phyloP scores from a whole-genome alignment of 2,329 filamentous ascomycete species.

The Claviceps purpurea region DNA sequence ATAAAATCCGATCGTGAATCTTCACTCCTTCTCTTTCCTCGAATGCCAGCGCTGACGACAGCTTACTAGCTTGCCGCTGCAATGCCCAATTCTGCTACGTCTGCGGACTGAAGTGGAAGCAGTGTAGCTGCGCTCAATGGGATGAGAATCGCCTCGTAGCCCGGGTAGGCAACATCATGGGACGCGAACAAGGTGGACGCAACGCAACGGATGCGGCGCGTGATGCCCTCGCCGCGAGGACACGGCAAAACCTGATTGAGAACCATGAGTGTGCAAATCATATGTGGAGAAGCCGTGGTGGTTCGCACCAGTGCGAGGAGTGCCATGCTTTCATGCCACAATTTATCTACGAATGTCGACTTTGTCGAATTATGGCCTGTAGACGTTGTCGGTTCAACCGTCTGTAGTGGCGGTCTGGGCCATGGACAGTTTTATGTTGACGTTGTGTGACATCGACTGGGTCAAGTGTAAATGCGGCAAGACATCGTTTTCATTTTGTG shows the following conservation, averaged over 20 bases:
- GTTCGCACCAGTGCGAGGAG: not conserved
- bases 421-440: no score
- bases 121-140: conserved; percentile 24
- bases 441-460: no score
- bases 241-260: not conserved
- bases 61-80: conserved; percentile 29
- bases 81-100: conserved; percentile 34
- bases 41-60: not conserved
- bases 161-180: not conserved
- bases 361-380: conserved; percentile 32
- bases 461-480: no score
- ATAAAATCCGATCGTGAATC: not conserved
- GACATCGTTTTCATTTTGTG: no score
- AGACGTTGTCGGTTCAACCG: conserved; percentile 21
- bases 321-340: no score
- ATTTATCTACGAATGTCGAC: conserved; percentile 32
- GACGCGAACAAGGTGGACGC: not conserved
- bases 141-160: conserved; percentile 14
- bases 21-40: not conserved
- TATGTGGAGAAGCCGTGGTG: not conserved
- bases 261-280: not conserved
- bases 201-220: not conserved
- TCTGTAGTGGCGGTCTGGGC: not conserved
- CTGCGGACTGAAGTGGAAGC: conserved; percentile 30
- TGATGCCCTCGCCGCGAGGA: not conserved